Conservation (phyloP, 345 rosid species). For the Populus alba region DNA sequence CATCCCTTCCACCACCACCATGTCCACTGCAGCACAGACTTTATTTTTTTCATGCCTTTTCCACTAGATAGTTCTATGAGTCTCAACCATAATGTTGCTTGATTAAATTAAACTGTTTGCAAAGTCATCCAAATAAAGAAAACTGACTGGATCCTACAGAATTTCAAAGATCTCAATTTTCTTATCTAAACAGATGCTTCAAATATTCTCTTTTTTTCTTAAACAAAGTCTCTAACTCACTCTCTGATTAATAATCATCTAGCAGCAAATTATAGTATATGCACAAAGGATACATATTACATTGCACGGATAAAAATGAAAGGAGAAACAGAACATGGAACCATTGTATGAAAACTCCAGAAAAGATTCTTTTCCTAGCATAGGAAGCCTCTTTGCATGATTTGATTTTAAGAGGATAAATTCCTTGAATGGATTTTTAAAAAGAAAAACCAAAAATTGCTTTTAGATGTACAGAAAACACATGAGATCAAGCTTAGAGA, state of each 20-base stretch:
- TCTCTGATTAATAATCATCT: background rate
- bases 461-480: background rate
- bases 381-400: background rate
- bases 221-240: background rate
- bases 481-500: background rate
- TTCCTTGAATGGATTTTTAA: background rate
- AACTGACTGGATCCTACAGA: background rate
- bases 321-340: background rate
- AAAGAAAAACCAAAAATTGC: background rate
- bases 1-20: background rate
- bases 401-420: background rate
- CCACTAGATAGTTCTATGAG: background rate
- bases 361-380: background rate
- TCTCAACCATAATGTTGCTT: background rate
- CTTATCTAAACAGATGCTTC: background rate
- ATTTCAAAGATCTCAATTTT: background rate
- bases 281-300: background rate
- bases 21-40: background rate
- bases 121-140: background rate
- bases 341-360: background rate
- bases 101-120: background rate
- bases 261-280: background rate
- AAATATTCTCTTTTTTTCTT: background rate
- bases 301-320: background rate
- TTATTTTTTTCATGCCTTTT: background rate